Conservation (phyloP, 2,329 filamentous ascomycete genomes). For the Ophiostoma quercus region DNA sequence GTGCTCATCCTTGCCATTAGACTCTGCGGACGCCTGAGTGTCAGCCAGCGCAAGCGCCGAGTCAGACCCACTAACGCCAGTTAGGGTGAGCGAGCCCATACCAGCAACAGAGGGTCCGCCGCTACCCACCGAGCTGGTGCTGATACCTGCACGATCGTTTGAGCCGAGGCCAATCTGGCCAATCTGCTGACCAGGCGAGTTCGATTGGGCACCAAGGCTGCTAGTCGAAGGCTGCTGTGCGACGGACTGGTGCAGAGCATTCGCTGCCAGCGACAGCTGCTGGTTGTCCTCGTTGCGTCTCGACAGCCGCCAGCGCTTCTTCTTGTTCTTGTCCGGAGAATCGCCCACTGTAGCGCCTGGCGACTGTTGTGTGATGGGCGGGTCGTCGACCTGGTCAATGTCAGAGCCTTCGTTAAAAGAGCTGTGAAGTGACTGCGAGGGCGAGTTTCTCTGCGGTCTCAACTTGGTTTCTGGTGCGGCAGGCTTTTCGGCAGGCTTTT, state of each 20-base stretch:
- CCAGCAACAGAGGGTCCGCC: constrained; percentile 35
- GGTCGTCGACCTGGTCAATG: constrained; percentile 65
- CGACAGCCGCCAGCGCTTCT: constrained; percentile 67
- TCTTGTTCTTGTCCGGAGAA: constrained; percentile 59
- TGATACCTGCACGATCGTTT: constrained; percentile 59
- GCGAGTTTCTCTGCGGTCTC: constrained; percentile 61
- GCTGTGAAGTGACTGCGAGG: constrained; percentile 71
- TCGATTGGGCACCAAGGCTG: constrained; percentile 22
- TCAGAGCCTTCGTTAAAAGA: constrained; percentile 78
- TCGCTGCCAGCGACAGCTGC: background rate
- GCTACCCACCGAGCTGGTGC: constrained; percentile 64
- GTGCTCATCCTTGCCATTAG: constrained; percentile 42
- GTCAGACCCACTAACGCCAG: constrained; percentile 50
- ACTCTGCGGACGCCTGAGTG: constrained; percentile 36
- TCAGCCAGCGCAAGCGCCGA: constrained; percentile 39
- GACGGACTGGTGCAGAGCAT: constrained; percentile 2
- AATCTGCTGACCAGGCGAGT: constrained; percentile 36
- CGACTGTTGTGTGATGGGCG: constrained; percentile 26
- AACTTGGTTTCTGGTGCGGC: constrained; percentile 37
- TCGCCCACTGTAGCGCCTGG: constrained; percentile 28
- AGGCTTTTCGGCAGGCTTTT: background rate
- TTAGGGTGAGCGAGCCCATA: constrained; percentile 43
- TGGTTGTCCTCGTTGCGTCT: constrained; percentile 55
- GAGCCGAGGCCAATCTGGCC: constrained; percentile 47
- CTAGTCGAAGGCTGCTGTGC: constrained; percentile 17